Evolutionary conservation across 202 grass and related monocot genomes (phyloP).

Genomic region (Saccharum hybrid): DNA sequence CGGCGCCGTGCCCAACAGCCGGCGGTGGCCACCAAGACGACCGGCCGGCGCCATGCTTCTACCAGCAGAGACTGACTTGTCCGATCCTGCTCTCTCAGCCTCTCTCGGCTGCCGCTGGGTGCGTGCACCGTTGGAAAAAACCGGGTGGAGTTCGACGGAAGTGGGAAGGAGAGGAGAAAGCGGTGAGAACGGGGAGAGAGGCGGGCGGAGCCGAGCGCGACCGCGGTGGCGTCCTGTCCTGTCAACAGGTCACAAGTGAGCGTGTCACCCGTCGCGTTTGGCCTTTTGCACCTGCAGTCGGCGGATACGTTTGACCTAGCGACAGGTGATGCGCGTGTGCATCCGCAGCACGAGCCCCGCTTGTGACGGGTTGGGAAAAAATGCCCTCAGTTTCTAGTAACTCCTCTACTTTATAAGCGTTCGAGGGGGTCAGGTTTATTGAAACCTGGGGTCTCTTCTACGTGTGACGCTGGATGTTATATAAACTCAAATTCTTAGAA

Average conservation of each 20-base stretch:
- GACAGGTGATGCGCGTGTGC: neutral
- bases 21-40: neutral
- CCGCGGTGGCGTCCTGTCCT: neutral
- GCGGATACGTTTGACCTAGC: neutral
- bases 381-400: neutral
- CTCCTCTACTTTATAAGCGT: too few species aligned
- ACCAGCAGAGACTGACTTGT: neutral
- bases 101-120: neutral
- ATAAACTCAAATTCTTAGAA: too few species aligned
- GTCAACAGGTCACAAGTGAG: conserved; percentile 22
- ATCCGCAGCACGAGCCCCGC: neutral
- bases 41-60: neutral
- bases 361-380: neutral
- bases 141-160: neutral
- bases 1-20: conserved; percentile 29
- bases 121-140: neutral
- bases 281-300: conserved; percentile 15
- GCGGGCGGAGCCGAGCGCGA: neutral
- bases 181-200: neutral
- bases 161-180: conserved; percentile 13
- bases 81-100: neutral
- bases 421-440: too few species aligned
- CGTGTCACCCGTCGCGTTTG: neutral
- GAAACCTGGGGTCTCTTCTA: too few species aligned
- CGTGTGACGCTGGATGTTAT: too few species aligned